Conservation (phyloP, 2,329 filamentous ascomycete genomes). For the Eutypella sp. region DNA sequence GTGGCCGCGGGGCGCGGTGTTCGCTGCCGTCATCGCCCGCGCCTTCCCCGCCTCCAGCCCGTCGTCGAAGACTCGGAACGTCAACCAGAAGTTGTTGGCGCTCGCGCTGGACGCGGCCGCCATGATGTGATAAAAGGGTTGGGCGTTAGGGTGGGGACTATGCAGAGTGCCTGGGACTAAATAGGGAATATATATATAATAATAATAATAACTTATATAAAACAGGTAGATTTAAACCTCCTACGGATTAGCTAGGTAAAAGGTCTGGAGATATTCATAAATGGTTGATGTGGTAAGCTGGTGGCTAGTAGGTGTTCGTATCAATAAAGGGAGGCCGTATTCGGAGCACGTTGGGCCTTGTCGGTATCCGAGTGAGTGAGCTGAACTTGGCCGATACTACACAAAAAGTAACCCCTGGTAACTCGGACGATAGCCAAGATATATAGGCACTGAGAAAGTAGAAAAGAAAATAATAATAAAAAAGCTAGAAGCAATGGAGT, state of each 20-base stretch:
- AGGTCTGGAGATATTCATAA: background rate
- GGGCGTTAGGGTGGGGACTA: background rate
- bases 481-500: no score
- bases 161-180: no score
- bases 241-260: background rate
- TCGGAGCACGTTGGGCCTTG: no score
- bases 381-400: no score
- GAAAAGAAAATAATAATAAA: no score
- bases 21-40: conserved; percentile 9
- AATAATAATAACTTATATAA: background rate
- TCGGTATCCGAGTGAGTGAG: no score
- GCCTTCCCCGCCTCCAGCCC: conserved; percentile 25
- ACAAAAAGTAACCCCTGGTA: no score
- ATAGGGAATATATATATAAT: background rate
- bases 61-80: conserved; percentile 41
- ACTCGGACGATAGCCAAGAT: no score
- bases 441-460: no score
- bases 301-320: no score
- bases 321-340: no score
- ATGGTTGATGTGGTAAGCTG: no score
- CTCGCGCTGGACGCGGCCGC: background rate
- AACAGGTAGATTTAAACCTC: background rate
- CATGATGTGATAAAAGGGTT: background rate
- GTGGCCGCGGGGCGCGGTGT: conserved; percentile 5
- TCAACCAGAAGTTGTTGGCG: conserved; percentile 34